phyloP scores from a whole-genome alignment of 495 filamentous ascomycete species.

The Neurospora sublineolata region DNA sequence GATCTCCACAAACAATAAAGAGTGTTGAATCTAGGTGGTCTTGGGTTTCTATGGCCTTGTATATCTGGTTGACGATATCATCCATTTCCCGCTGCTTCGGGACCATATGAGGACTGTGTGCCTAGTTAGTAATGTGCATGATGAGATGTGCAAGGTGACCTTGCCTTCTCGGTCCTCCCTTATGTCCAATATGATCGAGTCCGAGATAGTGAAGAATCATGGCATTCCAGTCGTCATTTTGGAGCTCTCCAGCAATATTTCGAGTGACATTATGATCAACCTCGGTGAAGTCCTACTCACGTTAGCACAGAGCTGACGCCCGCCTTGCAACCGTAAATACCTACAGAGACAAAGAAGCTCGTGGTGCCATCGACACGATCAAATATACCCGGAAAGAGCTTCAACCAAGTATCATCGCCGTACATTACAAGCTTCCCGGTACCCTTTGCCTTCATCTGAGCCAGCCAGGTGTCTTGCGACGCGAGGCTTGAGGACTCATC shows the following conservation, averaged over 20 bases:
- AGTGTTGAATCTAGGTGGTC: slow-evolving; percentile 64
- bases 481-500: slow-evolving; percentile 80
- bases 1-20: slow-evolving; percentile 81
- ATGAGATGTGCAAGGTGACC: not conserved
- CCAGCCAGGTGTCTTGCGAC: slow-evolving; percentile 87
- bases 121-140: slow-evolving; percentile 4
- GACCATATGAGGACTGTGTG: slow-evolving; percentile 67
- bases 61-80: slow-evolving; percentile 61
- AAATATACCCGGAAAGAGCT: slow-evolving; percentile 85
- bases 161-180: slow-evolving; percentile 78
- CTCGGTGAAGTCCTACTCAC: slow-evolving; percentile 83
- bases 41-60: slow-evolving; percentile 56
- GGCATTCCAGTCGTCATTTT: slow-evolving; percentile 74
- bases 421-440: slow-evolving; percentile 78
- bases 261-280: slow-evolving; percentile 96
- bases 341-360: slow-evolving; percentile 95
- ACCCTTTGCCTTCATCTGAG: slow-evolving; percentile 69
- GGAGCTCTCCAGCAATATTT: slow-evolving; percentile 67
- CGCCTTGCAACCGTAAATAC: slow-evolving; percentile 21
- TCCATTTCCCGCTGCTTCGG: slow-evolving; percentile 96
- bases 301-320: not conserved
- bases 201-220: slow-evolving; percentile 94
- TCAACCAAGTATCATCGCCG: slow-evolving; percentile 97
- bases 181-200: slow-evolving; percentile 95
- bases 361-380: slow-evolving; percentile 79